Evolutionary conservation across 768 basidiomycete genomes (phyloP), one percentile per base, ranked within the genome.

Genomic region (Tylopilus plumbeoviolaceoides): DNA sequence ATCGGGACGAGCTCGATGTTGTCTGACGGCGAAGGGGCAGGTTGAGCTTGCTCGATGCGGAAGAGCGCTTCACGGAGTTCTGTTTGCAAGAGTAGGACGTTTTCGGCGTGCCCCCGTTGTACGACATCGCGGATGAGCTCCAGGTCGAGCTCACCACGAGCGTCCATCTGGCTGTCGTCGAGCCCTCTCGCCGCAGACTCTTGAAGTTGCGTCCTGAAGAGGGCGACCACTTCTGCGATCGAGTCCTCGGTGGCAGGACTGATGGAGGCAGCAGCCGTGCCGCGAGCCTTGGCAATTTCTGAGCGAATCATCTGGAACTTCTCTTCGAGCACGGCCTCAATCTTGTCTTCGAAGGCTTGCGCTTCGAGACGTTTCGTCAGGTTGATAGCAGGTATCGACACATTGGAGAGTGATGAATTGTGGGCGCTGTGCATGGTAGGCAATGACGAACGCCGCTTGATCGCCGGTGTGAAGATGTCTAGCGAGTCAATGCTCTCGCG

Each of bases 101-200:
- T 68, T 53, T 87, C 81, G 36, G 78, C 74, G 33, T 89, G 83
- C 12, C 82, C 80, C 59, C 87, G 79, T 56, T 88, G 81, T 20
- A 92, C 73, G 35, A 83, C 73, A 54, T 82, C 82, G 61, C 79
- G 85, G 63, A 92, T 77, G 55, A 89, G 72, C 62, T 89, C 85
- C 64, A 89, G 82, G 69, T 91, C 89, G 23, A 90, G 70, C 57
- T 91, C 89, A 18, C 85, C 87, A 28, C 82, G 80, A 21, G 85
- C 87, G 60, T 89, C 87, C 71, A 81, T 73, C 59, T 80, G 82
- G 54, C 78, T 79, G 50, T 85, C 83, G 20, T 87, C 84, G 45
- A 78, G 55, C 18, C 78, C 76, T 42, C 78, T 76, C 7, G 73
- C 72, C 0, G 84, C 81, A 8, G 82, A 81, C 38, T 84, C 83